A percentile compares a stretch with the other conserved stretches of the same genome.
phyloP scores from a whole-genome alignment of 805 yeast genomes.

The Zygotorulaspora danielsina region DNA sequence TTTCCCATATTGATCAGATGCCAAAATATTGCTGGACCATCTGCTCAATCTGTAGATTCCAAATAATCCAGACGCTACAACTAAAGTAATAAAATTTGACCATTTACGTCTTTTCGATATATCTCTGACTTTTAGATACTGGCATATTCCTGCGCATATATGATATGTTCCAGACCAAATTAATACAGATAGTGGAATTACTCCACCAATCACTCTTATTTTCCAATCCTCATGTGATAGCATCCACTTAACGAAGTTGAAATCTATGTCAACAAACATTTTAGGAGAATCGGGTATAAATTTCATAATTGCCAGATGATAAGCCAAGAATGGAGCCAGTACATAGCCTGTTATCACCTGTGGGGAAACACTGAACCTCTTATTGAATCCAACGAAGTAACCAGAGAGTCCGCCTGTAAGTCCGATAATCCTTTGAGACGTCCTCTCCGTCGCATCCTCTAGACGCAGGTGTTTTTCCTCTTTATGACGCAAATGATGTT shows the following conservation, averaged over 20 bases:
- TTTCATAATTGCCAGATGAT: conserved; percentile 24
- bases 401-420: conserved; percentile 28
- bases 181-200: conserved; percentile 21
- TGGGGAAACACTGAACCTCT: conserved; percentile 20
- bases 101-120: conserved; percentile 18
- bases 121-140: conserved; percentile 19
- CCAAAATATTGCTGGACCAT: conserved; percentile 7
- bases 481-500: conserved; percentile 3
- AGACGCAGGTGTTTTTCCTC: conserved; percentile 9
- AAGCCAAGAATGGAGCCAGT: conserved; percentile 19
- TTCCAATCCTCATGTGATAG: conserved; percentile 18
- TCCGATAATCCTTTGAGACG: conserved; percentile 23
- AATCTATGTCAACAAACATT: conserved; percentile 18
- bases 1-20: conserved; percentile 12
- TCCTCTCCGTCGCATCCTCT: conserved; percentile 15
- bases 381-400: conserved; percentile 23
- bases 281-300: conserved; percentile 16
- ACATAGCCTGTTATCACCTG: conserved; percentile 25
- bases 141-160: conserved; percentile 24
- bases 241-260: conserved; percentile 26
- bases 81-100: conserved; percentile 16
- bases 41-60: conserved; percentile 20
- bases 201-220: conserved; percentile 23
- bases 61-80: conserved; percentile 17
- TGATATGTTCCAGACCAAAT: conserved; percentile 26